Evolutionary conservation across 805 yeast genomes (phyloP), one percentile per base, ranked within the genome.

Genomic region (Pichia nakasei): DNA sequence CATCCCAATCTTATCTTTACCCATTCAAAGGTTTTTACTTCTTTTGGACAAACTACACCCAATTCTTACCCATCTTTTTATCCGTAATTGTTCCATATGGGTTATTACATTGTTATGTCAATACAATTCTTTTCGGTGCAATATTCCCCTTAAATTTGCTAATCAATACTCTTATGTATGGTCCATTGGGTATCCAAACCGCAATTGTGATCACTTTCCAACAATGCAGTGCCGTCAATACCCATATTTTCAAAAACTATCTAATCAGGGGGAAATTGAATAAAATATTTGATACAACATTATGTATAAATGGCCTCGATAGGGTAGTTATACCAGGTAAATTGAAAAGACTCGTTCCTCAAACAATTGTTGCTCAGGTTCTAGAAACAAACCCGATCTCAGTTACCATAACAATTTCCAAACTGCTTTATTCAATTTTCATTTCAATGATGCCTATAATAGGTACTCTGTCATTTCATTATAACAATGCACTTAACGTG

Each of bases 251-350:
- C 26, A 47, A 50, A 37, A 52, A 52, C 13, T 56, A 57, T 31
- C 38, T 60, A 27, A 51, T 57, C 31, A 56, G 55, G 2, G 45
- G 51, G 13, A 59, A 59, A 37, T 45, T 58, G 49, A 53, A 52
- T 33, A 47, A 42, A 12, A 31, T 57, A 7, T 60, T 60, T 44
- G 63, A 60, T 41, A 44, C 45, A 5, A 52, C 61, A 11, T 41
- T 62, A 35, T 60, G 63, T 40, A 39, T 50, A 9, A 51, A 52
- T 27, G 62, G 61, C 0, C 47, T 58, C 33, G 58, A 58, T 36
- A 35, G 40, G 3, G 47, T 59, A 4, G 65, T 61, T n/a, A 48
- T 56, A n/a, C 63, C 64, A 0, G 66, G 65, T 6, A 62, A 57
- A 43, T 42, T 62, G 38, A 56, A 55, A 44, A 51, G 66, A 38